Base-by-base conservation (phyloP, 352 stramenopile species). In the Pythium utonaiense region DNA sequence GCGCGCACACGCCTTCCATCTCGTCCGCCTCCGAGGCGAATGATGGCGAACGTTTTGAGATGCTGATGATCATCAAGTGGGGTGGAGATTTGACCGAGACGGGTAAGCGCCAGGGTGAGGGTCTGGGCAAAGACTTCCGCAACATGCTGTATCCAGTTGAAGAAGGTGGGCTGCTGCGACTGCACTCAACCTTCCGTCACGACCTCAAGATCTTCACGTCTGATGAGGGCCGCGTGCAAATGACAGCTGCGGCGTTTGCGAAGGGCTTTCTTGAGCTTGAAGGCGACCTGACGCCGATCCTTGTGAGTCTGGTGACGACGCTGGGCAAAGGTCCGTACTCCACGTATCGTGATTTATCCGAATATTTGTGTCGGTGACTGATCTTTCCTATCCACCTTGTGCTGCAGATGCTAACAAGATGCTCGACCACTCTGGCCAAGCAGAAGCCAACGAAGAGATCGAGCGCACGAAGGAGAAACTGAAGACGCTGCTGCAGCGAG, bases 1-100 rank as follows among this genome's bases (percentile, higher is more conserved):
- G 80, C 5, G 76, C 75, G 30, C 83, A 90, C 47, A 74, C 78
- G 48, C 64, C 69, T 16, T 77, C 70, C 0, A 58, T 60, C 17
- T 73, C 68, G 3, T 63, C 68, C n/a, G 2, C 31, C 14, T 55
- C 50, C 7, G 41, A 61, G 17, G 21, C 24, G 13, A 13, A 3
- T 21, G 45, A 71, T 12, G 72, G 57, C 7, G 93, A 95, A 30
- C 77, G 77, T 9, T 91, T 80, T 1, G 88, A 98, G 71, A 83
- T 99, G 8, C 81, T 98, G n/a, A 89, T 99, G 55, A 99, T 99
- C 68, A 75, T 99, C 6, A 99, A 99, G 74, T 99, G 97, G 97
- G 98, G 98, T 57, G 97, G 97, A 3, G 97, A 99, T 66, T 75
- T 99, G 13, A 99, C 98, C 1, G 96, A 98, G 60, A 84, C 97